These are phyloP conservation scores for Tricholoma sp. DNA, from an alignment of 768 basidiomycete genomes.

Conservation along the genomic window DNA sequence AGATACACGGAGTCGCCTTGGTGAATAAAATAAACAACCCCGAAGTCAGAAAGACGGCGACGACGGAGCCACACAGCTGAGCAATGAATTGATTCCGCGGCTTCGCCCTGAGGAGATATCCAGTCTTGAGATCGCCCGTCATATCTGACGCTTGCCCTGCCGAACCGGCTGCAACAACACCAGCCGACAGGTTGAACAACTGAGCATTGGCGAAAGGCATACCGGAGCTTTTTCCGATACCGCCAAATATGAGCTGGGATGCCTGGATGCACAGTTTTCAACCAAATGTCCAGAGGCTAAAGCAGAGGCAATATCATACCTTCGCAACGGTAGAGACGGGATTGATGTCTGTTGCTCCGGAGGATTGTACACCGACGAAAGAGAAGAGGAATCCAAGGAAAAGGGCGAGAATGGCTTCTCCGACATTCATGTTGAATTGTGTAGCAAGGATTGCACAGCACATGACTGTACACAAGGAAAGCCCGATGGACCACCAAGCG, in stretches of 20 bases:
- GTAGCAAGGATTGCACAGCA: slow-evolving; percentile 50
- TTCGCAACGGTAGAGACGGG: slow-evolving; percentile 58
- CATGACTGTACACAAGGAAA: slow-evolving; percentile 43
- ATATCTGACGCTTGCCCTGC: slow-evolving; percentile 59
- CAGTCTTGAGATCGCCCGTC: slow-evolving; percentile 68
- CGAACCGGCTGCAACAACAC: slow-evolving; percentile 49
- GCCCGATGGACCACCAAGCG: slow-evolving; percentile 49
- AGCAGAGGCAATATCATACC: slow-evolving; percentile 13
- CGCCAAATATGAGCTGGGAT: slow-evolving; percentile 62
- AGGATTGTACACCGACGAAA: slow-evolving; percentile 60
- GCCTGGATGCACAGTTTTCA: slow-evolving; percentile 24
- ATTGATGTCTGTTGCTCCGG: slow-evolving; percentile 58
- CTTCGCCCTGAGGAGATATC: slow-evolving; percentile 60
- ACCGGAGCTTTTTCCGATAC: slow-evolving; percentile 45
- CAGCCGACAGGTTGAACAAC: slow-evolving; percentile 46
- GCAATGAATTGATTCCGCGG: slow-evolving; percentile 60
- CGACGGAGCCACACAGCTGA: slow-evolving; percentile 52
- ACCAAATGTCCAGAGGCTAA: neutral
- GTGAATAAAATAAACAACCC: slow-evolving; percentile 61
- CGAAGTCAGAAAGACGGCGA: slow-evolving; percentile 54
- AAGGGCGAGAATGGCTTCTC: slow-evolving; percentile 51
- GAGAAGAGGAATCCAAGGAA: slow-evolving; percentile 61
- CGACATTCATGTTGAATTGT: slow-evolving; percentile 52
- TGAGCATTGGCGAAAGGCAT: slow-evolving; percentile 30
- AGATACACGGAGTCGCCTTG: slow-evolving; percentile 58